A percentile compares a stretch with the other conserved stretches of the same genome.
These are phyloP conservation scores for Tephrocybe sp. DNA, from an alignment of 768 basidiomycete species.

Conservation along the genomic window DNA sequence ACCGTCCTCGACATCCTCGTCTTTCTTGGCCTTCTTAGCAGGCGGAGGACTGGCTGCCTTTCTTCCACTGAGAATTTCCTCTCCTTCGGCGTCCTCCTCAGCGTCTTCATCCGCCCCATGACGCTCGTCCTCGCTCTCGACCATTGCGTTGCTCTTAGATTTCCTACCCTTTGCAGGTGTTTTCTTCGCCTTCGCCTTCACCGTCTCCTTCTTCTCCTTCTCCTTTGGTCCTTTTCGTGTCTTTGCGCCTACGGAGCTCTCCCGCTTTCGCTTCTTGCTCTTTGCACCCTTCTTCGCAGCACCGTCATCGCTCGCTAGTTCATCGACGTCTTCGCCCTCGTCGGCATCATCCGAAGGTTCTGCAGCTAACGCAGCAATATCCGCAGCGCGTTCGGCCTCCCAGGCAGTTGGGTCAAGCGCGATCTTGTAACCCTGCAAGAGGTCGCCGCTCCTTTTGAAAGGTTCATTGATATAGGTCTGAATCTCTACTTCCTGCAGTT, in stretches of 20 bases:
- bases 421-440: conserved; percentile 74
- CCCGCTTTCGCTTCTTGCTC: conserved; percentile 55
- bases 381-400: conserved; percentile 34
- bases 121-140: conserved; percentile 70
- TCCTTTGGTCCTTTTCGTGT: conserved; percentile 19
- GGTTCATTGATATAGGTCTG: conserved; percentile 77
- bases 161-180: conserved; percentile 33
- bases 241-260: conserved; percentile 41
- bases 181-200: conserved; percentile 39
- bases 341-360: conserved; percentile 12
- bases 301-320: conserved; percentile 48
- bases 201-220: background rate
- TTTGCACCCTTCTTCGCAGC: conserved; percentile 45
- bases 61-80: conserved; percentile 45
- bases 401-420: conserved; percentile 60
- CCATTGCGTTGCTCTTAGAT: conserved; percentile 49
- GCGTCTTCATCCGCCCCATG: conserved; percentile 44
- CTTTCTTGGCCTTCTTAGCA: conserved; percentile 58
- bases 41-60: conserved; percentile 54
- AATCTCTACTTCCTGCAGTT: conserved; percentile 78
- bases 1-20: conserved; percentile 64
- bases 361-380: conserved; percentile 10
- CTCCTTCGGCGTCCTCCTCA: conserved; percentile 40
- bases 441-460: conserved; percentile 72
- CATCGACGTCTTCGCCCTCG: conserved; percentile 47